phyloP scores from a whole-genome alignment of 257 asterid species.

The Nicotiana benthamiana region DNA sequence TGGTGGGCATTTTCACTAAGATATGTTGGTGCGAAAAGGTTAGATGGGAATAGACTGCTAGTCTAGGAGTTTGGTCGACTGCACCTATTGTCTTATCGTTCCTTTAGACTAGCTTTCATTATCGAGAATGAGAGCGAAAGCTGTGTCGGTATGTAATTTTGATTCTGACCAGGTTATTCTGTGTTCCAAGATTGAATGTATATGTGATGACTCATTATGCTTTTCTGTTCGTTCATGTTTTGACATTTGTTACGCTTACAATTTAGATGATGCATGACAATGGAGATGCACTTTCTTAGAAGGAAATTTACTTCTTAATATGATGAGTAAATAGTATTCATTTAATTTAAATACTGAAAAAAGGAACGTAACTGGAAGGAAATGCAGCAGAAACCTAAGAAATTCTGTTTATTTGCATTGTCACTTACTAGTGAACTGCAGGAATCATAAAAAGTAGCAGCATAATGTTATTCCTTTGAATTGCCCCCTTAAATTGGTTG shows the following conservation, averaged over 20 bases:
- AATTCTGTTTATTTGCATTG: neutral
- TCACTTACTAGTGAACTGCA: neutral
- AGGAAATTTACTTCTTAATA: neutral
- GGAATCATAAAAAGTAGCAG: neutral
- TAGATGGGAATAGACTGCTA: constrained; percentile 6
- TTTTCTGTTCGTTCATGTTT: neutral
- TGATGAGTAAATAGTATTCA: neutral
- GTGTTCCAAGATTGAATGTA: constrained; percentile 6
- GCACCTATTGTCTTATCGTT: constrained; percentile 3
- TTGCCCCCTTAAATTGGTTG: neutral
- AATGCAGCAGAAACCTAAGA: neutral
- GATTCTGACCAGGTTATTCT: constrained; percentile 5
- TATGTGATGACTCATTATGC: neutral
- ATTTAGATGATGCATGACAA: neutral
- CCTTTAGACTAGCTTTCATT: constrained; percentile 8
- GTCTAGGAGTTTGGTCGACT: constrained; percentile 10
- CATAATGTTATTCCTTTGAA: neutral
- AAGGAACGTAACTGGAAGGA: neutral
- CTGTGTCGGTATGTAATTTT: constrained; percentile 25
- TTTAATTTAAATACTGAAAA: neutral
- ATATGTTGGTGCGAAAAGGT: constrained; percentile 16
- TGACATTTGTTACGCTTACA: neutral
- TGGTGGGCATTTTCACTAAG: constrained; percentile 13
- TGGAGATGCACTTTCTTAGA: neutral
- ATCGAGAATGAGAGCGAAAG: constrained; percentile 14